Conservation (phyloP, 1,284 basidiomycete species). For the Spongispora temasekensis region DNA sequence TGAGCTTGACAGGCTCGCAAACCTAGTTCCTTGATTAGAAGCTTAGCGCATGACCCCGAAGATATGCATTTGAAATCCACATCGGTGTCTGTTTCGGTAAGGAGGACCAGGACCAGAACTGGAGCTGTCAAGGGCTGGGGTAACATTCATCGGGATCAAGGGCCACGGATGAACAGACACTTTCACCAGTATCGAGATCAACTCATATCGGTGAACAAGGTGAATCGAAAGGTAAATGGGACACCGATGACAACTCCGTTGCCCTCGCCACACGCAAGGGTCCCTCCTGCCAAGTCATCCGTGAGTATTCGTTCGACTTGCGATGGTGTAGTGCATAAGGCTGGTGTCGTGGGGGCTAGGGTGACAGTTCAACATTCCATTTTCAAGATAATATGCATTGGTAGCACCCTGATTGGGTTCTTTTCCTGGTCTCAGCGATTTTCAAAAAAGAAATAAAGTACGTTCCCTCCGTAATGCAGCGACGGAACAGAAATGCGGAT, state of each 20-base stretch:
- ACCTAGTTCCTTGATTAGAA: not conserved
- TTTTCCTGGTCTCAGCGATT: not conserved
- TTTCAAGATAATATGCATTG: slow-evolving; percentile 1
- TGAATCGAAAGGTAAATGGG: not conserved
- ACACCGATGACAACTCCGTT: not conserved
- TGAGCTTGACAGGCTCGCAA: not conserved
- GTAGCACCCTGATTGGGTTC: not conserved
- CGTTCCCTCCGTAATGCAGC: not conserved
- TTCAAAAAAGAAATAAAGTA: not conserved
- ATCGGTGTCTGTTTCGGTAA: not conserved
- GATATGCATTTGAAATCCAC: slow-evolving; percentile 23
- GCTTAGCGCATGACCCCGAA: not conserved
- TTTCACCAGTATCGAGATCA: not conserved
- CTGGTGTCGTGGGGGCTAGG: not conserved
- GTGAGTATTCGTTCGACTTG: not conserved
- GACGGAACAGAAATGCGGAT: slow-evolving; percentile 2
- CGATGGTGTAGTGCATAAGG: not conserved
- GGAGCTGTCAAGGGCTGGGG: slow-evolving; percentile 8
- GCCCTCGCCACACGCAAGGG: not conserved
- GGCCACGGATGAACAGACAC: not conserved
- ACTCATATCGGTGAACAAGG: not conserved
- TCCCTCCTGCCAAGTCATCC: not conserved
- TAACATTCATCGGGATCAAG: slow-evolving; percentile 5
- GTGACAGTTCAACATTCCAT: not conserved
- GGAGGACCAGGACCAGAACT: not conserved